Percentiles rank a stretch among this genome's conserved stretches.
Conservation (phyloP, 306 rosid species). For the Vigna hirtella region DNA sequence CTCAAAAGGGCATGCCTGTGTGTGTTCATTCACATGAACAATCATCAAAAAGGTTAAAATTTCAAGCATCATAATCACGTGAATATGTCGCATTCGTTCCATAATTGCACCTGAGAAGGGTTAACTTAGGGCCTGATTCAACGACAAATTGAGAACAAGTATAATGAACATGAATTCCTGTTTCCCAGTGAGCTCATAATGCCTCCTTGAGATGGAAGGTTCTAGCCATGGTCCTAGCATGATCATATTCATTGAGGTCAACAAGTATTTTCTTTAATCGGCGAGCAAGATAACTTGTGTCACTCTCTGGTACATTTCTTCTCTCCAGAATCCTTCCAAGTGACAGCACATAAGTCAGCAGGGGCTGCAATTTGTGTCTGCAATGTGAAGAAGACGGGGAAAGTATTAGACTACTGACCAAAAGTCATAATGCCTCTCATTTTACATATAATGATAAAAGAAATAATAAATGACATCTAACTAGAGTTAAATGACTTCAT, state of each 20-base stretch:
- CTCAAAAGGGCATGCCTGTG: background rate
- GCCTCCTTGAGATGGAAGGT: constrained; percentile 91
- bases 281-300: constrained; percentile 75
- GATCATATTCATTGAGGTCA: constrained; percentile 88
- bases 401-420: constrained; percentile 37
- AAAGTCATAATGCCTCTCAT: constrained; percentile 17
- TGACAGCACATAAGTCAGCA: constrained; percentile 72
- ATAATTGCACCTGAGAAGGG: constrained; percentile 25
- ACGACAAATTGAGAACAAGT: background rate
- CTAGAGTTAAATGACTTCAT: background rate
- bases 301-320: constrained; percentile 65
- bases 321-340: constrained; percentile 80
- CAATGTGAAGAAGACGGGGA: constrained; percentile 27
- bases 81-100: background rate
- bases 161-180: constrained; percentile 33
- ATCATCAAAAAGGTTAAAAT: background rate
- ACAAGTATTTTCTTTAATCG: constrained; percentile 90
- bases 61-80: background rate
- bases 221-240: constrained; percentile 77
- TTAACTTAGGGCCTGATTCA: constrained; percentile 20
- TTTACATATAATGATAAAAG: background rate
- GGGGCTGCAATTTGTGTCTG: constrained; percentile 82
- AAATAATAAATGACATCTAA: constrained; percentile 19
- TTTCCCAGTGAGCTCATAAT: constrained; percentile 53
- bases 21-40: background rate